Percentiles rank a stretch among this genome's conserved stretches.
These are phyloP conservation scores for Lactarius akahatsu DNA, from an alignment of 768 basidiomycete species.

Conservation along the genomic window DNA sequence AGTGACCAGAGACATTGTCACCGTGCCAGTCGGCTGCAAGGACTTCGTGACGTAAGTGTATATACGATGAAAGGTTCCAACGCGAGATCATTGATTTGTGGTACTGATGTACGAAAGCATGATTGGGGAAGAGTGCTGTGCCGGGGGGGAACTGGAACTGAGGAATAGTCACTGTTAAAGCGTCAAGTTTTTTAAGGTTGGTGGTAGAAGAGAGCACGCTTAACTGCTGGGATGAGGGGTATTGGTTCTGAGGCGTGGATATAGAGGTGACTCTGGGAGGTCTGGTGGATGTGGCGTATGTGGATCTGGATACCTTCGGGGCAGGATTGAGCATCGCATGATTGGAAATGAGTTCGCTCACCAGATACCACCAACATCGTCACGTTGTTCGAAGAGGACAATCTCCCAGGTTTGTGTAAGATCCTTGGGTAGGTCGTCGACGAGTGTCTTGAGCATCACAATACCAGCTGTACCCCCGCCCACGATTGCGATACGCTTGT, in stretches of 20 bases:
- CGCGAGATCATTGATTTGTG: slow-evolving; percentile 44
- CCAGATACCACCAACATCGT: slow-evolving; percentile 58
- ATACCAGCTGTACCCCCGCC: slow-evolving; percentile 59
- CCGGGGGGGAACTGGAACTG: slow-evolving; percentile 50
- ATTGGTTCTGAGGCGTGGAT: slow-evolving; percentile 55
- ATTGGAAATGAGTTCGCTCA: slow-evolving; percentile 29
- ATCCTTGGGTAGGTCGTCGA: slow-evolving; percentile 47
- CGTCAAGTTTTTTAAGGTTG: slow-evolving; percentile 30
- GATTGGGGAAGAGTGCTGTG: slow-evolving; percentile 52
- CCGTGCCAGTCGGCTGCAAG: slow-evolving; percentile 47
- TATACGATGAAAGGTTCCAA: slow-evolving; percentile 41
- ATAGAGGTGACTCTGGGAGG: slow-evolving; percentile 44
- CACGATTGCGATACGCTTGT: slow-evolving; percentile 53
- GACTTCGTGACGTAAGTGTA: slow-evolving; percentile 47
- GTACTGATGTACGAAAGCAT: slow-evolving; percentile 48
- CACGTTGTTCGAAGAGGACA: slow-evolving; percentile 52
- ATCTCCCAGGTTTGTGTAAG: slow-evolving; percentile 44
- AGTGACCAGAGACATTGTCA: slow-evolving; percentile 38
- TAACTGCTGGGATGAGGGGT: slow-evolving; percentile 50
- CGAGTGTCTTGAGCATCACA: slow-evolving; percentile 49
- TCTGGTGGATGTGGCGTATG: slow-evolving; percentile 45
- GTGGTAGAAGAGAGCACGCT: not conserved
- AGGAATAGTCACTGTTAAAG: slow-evolving; percentile 47
- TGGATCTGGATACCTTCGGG: slow-evolving; percentile 45
- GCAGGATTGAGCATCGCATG: not conserved